These are phyloP conservation scores for Acorus calamus DNA, from an alignment of 106 monocot species.

Conservation along the genomic window DNA sequence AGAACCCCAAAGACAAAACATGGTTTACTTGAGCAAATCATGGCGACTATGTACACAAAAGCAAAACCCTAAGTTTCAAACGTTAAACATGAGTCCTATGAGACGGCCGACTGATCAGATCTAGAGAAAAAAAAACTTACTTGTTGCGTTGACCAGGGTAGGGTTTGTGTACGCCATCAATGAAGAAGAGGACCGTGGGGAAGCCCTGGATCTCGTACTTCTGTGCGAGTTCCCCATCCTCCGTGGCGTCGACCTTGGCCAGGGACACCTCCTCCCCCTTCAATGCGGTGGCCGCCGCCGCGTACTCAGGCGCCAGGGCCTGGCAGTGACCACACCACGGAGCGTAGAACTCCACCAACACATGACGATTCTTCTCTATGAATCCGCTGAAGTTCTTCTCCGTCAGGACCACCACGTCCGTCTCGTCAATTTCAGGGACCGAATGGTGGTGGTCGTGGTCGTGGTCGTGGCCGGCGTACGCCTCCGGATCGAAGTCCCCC, in stretches of 20 bases:
- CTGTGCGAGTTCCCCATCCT: slow-evolving; percentile 78
- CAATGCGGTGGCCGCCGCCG: slow-evolving; percentile 72
- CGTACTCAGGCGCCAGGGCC: slow-evolving; percentile 83
- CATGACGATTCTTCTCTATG: slow-evolving; percentile 41
- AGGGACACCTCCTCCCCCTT: slow-evolving; percentile 52
- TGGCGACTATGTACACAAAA: no score
- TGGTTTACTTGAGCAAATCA: no score
- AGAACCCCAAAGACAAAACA: no score
- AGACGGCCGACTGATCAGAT: neutral
- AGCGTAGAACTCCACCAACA: slow-evolving; percentile 97
- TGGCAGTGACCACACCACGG: slow-evolving; percentile 98
- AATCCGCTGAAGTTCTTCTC: slow-evolving; percentile 70
- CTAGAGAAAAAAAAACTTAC: slow-evolving; percentile 20
- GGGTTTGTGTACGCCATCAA: slow-evolving; percentile 57
- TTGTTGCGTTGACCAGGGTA: slow-evolving; percentile 52
- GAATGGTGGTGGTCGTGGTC: slow-evolving; percentile 2
- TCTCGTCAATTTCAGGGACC: slow-evolving; percentile 48
- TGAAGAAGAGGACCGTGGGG: slow-evolving; percentile 85
- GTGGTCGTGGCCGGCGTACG: neutral
- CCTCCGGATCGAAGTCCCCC: slow-evolving; percentile 12
- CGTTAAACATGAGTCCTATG: no score
- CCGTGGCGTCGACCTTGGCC: slow-evolving; percentile 91
- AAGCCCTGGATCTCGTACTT: slow-evolving; percentile 89
- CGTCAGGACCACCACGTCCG: slow-evolving; percentile 70
- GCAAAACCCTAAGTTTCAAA: no score